A percentile compares a stretch with the other conserved stretches of the same genome.
Evolutionary conservation across 208 protist species (phyloP).

Genomic region (Leptomonas pyrrhocoris): DNA sequence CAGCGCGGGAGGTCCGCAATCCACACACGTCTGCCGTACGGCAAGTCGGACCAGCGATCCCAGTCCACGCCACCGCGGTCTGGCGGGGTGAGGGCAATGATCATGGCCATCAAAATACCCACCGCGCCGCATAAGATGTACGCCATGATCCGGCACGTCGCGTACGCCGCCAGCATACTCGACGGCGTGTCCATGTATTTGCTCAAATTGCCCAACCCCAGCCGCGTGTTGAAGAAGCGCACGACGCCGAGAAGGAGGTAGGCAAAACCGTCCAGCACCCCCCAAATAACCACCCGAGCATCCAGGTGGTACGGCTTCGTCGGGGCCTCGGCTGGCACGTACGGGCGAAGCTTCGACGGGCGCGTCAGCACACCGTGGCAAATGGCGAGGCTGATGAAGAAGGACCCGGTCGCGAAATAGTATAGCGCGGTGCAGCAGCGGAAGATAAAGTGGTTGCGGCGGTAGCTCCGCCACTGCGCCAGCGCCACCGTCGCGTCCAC

Average conservation of each 20-base stretch:
- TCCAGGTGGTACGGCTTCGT: slow-evolving; percentile 20
- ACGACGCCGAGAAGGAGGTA: slow-evolving; percentile 27
- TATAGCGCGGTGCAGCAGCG: slow-evolving; percentile 15
- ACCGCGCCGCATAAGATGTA: slow-evolving; percentile 14
- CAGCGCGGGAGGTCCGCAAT: slow-evolving; percentile 45
- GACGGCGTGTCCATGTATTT: slow-evolving; percentile 11
- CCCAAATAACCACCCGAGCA: slow-evolving; percentile 39
- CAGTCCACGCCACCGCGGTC: slow-evolving; percentile 42
- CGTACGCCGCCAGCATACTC: slow-evolving; percentile 13
- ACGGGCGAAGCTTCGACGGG: slow-evolving; percentile 2
- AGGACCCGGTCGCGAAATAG: slow-evolving; percentile 18
- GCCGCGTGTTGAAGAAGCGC: slow-evolving; percentile 17
- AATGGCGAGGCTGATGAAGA: slow-evolving; percentile 40
- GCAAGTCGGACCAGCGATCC: slow-evolving; percentile 31
- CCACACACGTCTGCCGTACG: slow-evolving; percentile 36
- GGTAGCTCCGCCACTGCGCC: slow-evolving; percentile 15
- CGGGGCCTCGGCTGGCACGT: slow-evolving; percentile 21
- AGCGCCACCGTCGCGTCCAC: slow-evolving; percentile 24
- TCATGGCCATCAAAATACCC: slow-evolving; percentile 45
- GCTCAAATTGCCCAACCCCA: slow-evolving; percentile 31
- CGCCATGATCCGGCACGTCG: not conserved
- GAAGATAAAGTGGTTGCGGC: slow-evolving; percentile 16
- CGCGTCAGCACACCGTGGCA: slow-evolving; percentile 32
- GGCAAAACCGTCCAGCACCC: slow-evolving; percentile 30
- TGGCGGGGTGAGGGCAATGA: slow-evolving; percentile 32